Percentiles rank a stretch among this genome's conserved stretches.
These are phyloP conservation scores for Celoporthe dispersa DNA, from an alignment of 2,329 filamentous ascomycete species.

Conservation along the genomic window DNA sequence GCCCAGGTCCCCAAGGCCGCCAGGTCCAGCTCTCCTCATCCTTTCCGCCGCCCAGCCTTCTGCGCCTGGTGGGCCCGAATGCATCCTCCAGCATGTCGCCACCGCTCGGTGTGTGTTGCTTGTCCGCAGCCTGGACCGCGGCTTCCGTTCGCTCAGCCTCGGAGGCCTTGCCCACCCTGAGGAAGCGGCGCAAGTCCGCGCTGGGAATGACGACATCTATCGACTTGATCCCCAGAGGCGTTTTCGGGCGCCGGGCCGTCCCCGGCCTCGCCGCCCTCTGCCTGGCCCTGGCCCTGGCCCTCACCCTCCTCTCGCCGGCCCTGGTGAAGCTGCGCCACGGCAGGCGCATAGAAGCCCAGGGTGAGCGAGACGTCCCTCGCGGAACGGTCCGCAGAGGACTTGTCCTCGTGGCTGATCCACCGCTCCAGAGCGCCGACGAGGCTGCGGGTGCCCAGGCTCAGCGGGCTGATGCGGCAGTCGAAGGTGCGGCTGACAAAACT, in stretches of 20 bases:
- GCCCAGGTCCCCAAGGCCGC: constrained; percentile 36
- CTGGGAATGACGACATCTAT: constrained; percentile 58
- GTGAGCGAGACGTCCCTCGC: constrained; percentile 55
- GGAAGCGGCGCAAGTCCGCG: constrained; percentile 52
- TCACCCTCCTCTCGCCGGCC: not conserved
- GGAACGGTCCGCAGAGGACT: constrained; percentile 40
- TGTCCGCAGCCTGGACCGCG: constrained; percentile 33
- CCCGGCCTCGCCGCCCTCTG: constrained; percentile 22
- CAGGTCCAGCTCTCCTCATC: constrained; percentile 59
- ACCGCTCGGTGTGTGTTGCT: constrained; percentile 35
- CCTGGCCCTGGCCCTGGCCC: constrained; percentile 6
- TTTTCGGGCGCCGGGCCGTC: constrained; percentile 1
- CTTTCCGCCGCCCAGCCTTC: constrained; percentile 51
- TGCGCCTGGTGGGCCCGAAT: constrained; percentile 41
- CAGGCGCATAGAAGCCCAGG: constrained; percentile 53
- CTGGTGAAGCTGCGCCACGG: constrained; percentile 2
- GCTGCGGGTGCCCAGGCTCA: constrained; percentile 55
- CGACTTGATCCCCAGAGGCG: constrained; percentile 43
- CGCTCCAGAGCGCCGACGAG: constrained; percentile 55
- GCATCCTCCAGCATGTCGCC: not conserved
- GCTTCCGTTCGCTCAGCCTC: not conserved
- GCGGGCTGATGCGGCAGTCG: constrained; percentile 58
- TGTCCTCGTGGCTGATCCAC: constrained; percentile 50
- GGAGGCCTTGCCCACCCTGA: constrained; percentile 44
- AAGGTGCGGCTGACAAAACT: constrained; percentile 59